Conservation (phyloP, 768 basidiomycete species). For the Suillus discolor region DNA sequence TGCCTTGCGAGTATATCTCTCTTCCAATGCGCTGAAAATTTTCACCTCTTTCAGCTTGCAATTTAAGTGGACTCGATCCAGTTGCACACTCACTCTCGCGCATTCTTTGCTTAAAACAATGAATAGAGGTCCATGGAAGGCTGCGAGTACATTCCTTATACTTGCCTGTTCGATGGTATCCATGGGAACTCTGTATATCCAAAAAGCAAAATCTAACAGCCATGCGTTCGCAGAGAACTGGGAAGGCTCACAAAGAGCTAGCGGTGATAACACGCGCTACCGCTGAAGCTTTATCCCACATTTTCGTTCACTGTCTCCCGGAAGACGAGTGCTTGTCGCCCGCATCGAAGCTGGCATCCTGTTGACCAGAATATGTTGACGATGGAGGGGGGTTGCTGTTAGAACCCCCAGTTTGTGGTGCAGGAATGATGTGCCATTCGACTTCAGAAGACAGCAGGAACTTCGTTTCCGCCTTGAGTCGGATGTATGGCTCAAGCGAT, state of each 20-base stretch:
- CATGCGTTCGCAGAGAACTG: too few relatives aligned
- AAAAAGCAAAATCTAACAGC: too few relatives aligned
- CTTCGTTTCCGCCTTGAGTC: background rate
- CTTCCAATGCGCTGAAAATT: background rate
- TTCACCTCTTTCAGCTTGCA: background rate
- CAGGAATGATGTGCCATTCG: too few relatives aligned
- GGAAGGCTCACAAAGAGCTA: too few relatives aligned
- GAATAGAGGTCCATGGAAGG: background rate
- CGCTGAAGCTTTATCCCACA: too few relatives aligned
- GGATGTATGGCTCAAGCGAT: slow-evolving; percentile 11
- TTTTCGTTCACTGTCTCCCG: too few relatives aligned
- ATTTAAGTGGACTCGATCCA: background rate
- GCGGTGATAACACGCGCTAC: too few relatives aligned
- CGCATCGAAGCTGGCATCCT: too few relatives aligned
- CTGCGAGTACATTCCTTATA: background rate
- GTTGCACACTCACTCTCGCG: background rate
- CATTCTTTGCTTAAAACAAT: background rate
- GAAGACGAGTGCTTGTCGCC: too few relatives aligned
- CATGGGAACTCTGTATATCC: too few relatives aligned
- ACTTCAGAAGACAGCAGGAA: background rate
- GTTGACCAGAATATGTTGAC: slow-evolving; percentile 24
- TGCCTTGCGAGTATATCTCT: background rate
- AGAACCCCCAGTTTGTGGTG: slow-evolving; percentile 50
- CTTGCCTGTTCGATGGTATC: too few relatives aligned
- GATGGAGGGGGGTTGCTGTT: slow-evolving; percentile 43